Base-by-base conservation (phyloP, 805 yeast genomes). In the Candida arabinofermentans region DNA sequence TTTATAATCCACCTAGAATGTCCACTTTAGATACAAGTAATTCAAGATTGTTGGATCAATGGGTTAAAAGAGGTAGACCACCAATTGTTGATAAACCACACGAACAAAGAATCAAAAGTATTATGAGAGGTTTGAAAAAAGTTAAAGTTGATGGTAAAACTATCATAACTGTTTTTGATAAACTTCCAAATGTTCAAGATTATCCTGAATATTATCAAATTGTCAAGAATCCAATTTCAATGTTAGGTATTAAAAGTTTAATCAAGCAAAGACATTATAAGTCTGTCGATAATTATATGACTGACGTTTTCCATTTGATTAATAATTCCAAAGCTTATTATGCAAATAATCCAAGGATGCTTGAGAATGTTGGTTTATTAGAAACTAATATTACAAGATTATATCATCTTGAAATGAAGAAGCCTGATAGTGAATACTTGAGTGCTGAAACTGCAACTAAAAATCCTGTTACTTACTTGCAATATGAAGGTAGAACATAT, bases 41-140 rank as follows among this genome's bases (percentile, higher is more conserved):
- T 40, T 49, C 50, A 22, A 58, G 54, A 39, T 37, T 56, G 36
- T 47, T 59, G 19, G 65, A 61, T 34, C 62, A 57, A 45, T 82
- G 87, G 52, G 75, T 78, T 24, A 83, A 86, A 61, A 74, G 95
- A 56, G 96, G 96, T 16, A 74, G 96, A 53, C 96, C 96, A 5
- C 96, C 96, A 2, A 83, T 87, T 42, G 87, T 88, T 37, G 96
- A 86, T 61, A 83, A 81, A 58, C 95, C 96, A 5, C 90, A 84
- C 62, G 97, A 93, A 64, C 88, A 88, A 57, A 73, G 97, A 48
- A 89, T 91, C 64, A 90, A 91, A 62, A 81, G 87, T 50, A 81
- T 93, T 29, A 66, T 93, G 70, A 79, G 95, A 59, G 81, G 78
- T 37, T 70, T 93, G 57, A 86, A 89, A 56, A 86, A 86, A 57